Base-by-base conservation (phyloP, 306 rosid genomes). In the Castanopsis chinensis region DNA sequence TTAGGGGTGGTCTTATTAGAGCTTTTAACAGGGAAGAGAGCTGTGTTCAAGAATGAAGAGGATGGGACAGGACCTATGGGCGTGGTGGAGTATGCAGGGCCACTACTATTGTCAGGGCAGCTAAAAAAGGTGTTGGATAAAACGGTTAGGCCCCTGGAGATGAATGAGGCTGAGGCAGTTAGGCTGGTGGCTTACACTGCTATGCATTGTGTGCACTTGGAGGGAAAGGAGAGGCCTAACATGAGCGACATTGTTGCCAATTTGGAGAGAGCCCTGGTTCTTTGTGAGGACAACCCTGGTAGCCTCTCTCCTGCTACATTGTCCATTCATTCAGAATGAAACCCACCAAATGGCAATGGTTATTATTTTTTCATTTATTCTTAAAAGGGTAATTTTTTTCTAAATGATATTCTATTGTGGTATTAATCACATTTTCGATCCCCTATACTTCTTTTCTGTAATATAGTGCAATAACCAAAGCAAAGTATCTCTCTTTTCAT, bases 11-110 rank as follows among this genome's bases (percentile, higher is more conserved):
- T 88, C 15, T 30, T 88, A 52, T 79, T 88, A 72, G 89, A 88
- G 89, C 79, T 88, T 68, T 41, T 88, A 83, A 85, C 91, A 59
- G 91, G 87, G 72, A 88, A 83, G 75, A 80, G 71, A 55, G 89
- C 89, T 4, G 77, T 88, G 41, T 83, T 80, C 76, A 83, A 18
- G 35, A 69, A 54, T 6, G 65, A 33, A 56, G 81, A 35, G 17
- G 71, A 82, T 3, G 85, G 71, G 9, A 52, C 67, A n/a, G 76
- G 71, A 17, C 83, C 82, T 10, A 52, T 55, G 23, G 64, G 83
- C n/a, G 41, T 87, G 57, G 83, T 75, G 71, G 89, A 85, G 41
- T 76, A 71, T 32, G 84, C 82, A 2, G 59, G 23, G 70, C 79
- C 19, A 13, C 33, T 37, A n/a, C 61, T 84, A 55, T 51, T 19